Evolutionary conservation across 768 basidiomycete genomes (phyloP), one percentile per base, ranked within the genome.

Genomic region (Hortiboletus flavorubellus): DNA sequence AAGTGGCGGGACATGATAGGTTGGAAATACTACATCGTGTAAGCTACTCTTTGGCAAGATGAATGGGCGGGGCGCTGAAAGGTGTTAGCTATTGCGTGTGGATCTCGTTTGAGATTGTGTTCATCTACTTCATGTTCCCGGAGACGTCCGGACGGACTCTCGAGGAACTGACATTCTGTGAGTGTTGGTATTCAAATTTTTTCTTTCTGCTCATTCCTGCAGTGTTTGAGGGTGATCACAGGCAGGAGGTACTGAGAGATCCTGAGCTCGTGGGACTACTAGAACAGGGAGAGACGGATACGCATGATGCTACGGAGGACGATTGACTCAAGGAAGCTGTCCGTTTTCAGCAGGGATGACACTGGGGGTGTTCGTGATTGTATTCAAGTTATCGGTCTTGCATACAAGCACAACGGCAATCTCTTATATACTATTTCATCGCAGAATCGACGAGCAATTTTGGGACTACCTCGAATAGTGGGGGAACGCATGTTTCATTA

Each of bases 151-250:
- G 64, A 2, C 57, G 50, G 3, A 62, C 55, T 0, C 57, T 62
- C n/a, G 63, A 64, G n/a, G 63, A 65, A 21, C 23, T 64, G 18
- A 41, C 60, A 1, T 65, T 64, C 29, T 51, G 60, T 59, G 37
- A 45, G 63, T 61, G 44, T 2, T 18, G 12, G 11, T 21, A 15
- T 15, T 42, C 8, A 21, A 2, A 23, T 12, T 4, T 6, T 6
- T 0, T 16, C 8, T 16, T 30, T 18, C 5, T 8, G 21, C 26
- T 9, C 23, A 3, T 16, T 3, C 3, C 5, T 2, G 5, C 8
- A 49, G 56, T 57, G 18, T 57, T 38, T 9, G 55, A 57, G 21
- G 42, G n/a, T 12, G 43, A 58, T 16, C 37, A 33, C 31, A 43
- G 37, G 23, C 44, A 15, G 16, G 41, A 53, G n/a, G 38, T 18